Evolutionary conservation across 73 alveolate species (phyloP), one percentile per base, ranked within the genome.

Genomic region (Stentor roeselii): DNA sequence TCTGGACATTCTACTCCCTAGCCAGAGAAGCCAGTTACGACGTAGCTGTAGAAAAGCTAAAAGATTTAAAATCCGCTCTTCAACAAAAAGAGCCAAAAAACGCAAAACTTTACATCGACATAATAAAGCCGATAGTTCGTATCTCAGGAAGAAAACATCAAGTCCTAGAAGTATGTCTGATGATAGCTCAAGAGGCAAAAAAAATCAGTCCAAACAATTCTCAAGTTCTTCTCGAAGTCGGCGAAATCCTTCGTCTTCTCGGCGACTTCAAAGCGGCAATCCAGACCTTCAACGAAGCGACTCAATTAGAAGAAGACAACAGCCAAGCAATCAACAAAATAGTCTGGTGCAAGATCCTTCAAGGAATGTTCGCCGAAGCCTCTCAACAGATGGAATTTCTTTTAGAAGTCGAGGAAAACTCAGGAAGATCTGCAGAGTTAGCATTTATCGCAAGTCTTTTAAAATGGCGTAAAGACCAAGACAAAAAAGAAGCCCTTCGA

Each of bases 361-460:
- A 97, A 85, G 99, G 97, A 41, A 86, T 90, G 84, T 92, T 91
- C 42, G 95, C 95, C 50, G 99, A 97, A 87, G 99, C 99, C n/a
- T 95, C 91, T 75, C 94, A 93, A 82, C 95, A 97, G 85, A 86
- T 97, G 30, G 99, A 97, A 82, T 95, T 93, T 87, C 61, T 96
- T 50, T 88, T 89, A 60, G 98, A 97, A 89, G 89, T 95, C 27
- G 87, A 90, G 58, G 97, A 88, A 76, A 86, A 93, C 59, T 75
- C 60, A 31, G 95, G 94, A 3, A 93, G 87, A 83, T 90, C 94
- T 2, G 89, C 97, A 32, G 94, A 86, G 50, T 93, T 90, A 50
- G 92, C 87, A 21, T 91, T 85, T 84, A 67, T 93, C 21, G 95
- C 92, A 77, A 97, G 95, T 14, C 50, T 93, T 84, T 82, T 89